Percentiles rank a stretch among this genome's conserved stretches.
Evolutionary conservation across 2,329 filamentous ascomycete species (phyloP).

Genomic region (Leptodontidium sp.): DNA sequence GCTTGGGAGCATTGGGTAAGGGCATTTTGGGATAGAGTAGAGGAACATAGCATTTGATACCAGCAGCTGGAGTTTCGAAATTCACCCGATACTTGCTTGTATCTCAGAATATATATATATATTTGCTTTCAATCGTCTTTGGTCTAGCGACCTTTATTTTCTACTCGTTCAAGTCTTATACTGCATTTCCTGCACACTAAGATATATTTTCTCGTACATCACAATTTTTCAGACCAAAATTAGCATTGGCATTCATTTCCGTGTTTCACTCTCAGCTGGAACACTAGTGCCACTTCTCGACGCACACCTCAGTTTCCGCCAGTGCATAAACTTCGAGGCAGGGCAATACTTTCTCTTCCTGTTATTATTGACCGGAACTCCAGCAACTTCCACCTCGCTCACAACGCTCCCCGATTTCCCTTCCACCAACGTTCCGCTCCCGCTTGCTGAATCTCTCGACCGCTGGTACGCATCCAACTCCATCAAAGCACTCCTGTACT

Average conservation of each 20-base stretch:
- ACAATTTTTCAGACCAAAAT: too few relatives aligned
- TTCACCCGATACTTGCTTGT: background rate
- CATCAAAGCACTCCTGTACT: conserved; percentile 1
- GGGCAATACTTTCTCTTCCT: conserved; percentile 20
- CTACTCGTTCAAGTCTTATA: too few relatives aligned
- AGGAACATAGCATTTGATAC: background rate
- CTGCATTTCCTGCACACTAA: too few relatives aligned
- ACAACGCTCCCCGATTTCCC: background rate
- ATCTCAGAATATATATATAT: too few relatives aligned
- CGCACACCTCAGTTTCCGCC: conserved; percentile 8
- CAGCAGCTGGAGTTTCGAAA: background rate
- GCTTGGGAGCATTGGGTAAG: conserved; percentile 66
- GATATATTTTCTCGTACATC: too few relatives aligned
- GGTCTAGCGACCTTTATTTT: too few relatives aligned
- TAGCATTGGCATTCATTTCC: background rate
- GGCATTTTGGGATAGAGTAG: conserved; percentile 44
- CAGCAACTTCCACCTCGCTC: background rate
- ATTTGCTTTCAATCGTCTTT: too few relatives aligned
- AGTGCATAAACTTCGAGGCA: background rate
- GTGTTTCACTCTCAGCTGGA: background rate
- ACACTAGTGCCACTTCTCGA: background rate
- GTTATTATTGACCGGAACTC: background rate
- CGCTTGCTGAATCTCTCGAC: background rate
- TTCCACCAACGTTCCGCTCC: background rate
- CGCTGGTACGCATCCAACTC: conserved; percentile 6